Conservation (phyloP, 768 basidiomycete species). For the Pisolithus tinctorius region DNA sequence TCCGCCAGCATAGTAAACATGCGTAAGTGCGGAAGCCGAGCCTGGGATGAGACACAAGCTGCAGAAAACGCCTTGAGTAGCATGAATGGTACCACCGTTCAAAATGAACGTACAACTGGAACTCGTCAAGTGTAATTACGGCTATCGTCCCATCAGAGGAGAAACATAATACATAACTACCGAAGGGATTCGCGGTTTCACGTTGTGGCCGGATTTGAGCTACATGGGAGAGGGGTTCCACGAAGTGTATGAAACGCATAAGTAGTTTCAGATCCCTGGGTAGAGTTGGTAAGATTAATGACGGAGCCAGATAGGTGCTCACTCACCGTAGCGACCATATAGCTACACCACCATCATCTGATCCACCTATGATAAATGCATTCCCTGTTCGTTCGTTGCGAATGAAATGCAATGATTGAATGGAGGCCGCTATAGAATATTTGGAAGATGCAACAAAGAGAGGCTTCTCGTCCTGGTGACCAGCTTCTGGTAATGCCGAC, state of each 20-base stretch:
- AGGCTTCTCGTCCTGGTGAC: not conserved
- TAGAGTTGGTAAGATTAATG: not conserved
- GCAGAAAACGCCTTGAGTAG: not conserved
- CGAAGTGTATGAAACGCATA: constrained; percentile 71
- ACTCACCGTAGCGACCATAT: constrained; percentile 66
- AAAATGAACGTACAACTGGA: constrained; percentile 62
- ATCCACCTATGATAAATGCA: constrained; percentile 63
- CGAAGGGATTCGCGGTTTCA: constrained; percentile 48
- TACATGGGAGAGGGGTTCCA: constrained; percentile 53
- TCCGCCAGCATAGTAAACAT: constrained; percentile 54
- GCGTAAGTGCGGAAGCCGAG: constrained; percentile 55
- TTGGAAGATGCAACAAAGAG: constrained; percentile 37
- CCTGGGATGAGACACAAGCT: constrained; percentile 84
- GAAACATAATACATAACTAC: constrained; percentile 65
- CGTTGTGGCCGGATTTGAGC: constrained; percentile 43
- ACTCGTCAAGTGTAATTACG: constrained; percentile 64
- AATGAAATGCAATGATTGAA: constrained; percentile 42
- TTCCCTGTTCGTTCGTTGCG: constrained; percentile 56
- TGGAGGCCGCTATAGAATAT: constrained; percentile 39
- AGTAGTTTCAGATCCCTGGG: constrained; percentile 56
- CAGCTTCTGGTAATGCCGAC: not conserved
- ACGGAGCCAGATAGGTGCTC: not conserved
- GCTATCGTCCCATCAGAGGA: constrained; percentile 79
- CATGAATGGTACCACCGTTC: not conserved
- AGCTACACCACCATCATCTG: constrained; percentile 70